A percentile compares a stretch with the other conserved stretches of the same genome.
Conservation (phyloP, 805 yeast genomes). For the Millerozyma miso region DNA sequence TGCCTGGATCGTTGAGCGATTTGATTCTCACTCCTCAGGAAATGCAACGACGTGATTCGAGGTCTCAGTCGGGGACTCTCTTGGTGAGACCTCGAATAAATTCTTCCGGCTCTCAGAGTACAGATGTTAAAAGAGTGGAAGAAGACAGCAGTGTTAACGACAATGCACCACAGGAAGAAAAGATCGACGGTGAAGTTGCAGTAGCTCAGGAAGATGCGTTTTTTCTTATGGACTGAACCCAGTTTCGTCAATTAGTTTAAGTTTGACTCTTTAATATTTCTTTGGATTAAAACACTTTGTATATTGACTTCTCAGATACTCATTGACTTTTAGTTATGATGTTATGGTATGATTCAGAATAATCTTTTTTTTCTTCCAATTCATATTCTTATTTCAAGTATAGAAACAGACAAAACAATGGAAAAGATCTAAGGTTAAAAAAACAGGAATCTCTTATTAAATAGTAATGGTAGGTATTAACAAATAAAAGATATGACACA, state of each 20-base stretch:
- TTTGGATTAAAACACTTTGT: too few species aligned
- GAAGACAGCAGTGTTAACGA: not conserved
- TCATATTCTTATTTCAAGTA: too few species aligned
- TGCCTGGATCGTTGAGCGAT: slow-evolving; percentile 79
- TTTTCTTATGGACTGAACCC: slow-evolving; percentile 30
- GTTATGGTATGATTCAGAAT: too few species aligned
- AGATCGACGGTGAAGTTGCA: slow-evolving; percentile 3
- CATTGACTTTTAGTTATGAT: too few species aligned
- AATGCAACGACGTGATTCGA: slow-evolving; percentile 60
- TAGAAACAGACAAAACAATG: too few species aligned
- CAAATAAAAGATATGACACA: not conserved
- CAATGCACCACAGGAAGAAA: not conserved
- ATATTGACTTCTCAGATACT: not conserved
- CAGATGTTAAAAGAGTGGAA: slow-evolving; percentile 3
- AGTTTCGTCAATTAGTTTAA: not conserved
- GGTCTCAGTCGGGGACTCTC: slow-evolving; percentile 46
- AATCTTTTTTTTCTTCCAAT: too few species aligned
- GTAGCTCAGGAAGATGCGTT: slow-evolving; percentile 29
- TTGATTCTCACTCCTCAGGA: slow-evolving; percentile 76
- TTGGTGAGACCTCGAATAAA: slow-evolving; percentile 30
- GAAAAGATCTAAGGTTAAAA: too few species aligned
- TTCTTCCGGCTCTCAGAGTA: slow-evolving; percentile 4
- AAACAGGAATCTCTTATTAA: too few species aligned
- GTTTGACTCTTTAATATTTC: too few species aligned
- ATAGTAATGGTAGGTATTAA: not conserved